A percentile compares a stretch with the other conserved stretches of the same genome.
Evolutionary conservation across 2,329 filamentous ascomycete genomes (phyloP).

Genomic region (Diaporthe velutina): DNA sequence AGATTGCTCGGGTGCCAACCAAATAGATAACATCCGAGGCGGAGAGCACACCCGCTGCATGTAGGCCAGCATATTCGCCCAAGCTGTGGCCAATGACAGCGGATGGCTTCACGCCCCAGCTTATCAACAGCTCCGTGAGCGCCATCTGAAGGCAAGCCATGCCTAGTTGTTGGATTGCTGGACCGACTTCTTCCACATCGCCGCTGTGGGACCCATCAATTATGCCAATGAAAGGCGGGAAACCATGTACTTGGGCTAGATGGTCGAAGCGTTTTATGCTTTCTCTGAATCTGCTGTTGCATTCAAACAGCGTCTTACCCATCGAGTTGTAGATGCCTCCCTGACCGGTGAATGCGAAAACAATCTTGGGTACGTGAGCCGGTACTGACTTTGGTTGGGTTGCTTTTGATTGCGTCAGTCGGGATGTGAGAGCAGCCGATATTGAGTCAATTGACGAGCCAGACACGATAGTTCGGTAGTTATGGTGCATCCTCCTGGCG

Average conservation of each 20-base stretch:
- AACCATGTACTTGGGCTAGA: slow-evolving; percentile 60
- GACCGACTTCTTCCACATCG: slow-evolving; percentile 55
- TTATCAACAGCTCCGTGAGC: slow-evolving; percentile 66
- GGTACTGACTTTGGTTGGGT: slow-evolving; percentile 50
- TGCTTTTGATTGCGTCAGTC: slow-evolving; percentile 49
- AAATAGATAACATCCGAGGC: slow-evolving; percentile 79
- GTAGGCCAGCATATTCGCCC: slow-evolving; percentile 78
- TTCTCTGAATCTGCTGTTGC: slow-evolving; percentile 45
- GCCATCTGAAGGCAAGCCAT: slow-evolving; percentile 68
- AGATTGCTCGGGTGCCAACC: slow-evolving; percentile 74
- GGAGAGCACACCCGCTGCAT: slow-evolving; percentile 78
- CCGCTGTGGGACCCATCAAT: slow-evolving; percentile 55
- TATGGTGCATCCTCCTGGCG: slow-evolving; percentile 72
- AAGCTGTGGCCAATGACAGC: slow-evolving; percentile 68
- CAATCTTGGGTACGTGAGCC: slow-evolving; percentile 56
- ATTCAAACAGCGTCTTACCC: slow-evolving; percentile 53
- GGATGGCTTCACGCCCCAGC: slow-evolving; percentile 64
- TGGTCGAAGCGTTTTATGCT: slow-evolving; percentile 65
- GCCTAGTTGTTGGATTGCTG: slow-evolving; percentile 63
- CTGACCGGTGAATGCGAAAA: slow-evolving; percentile 70
- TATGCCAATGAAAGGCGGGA: slow-evolving; percentile 69
- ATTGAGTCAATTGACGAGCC: slow-evolving; percentile 57
- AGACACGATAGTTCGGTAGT: slow-evolving; percentile 64
- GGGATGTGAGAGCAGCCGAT: slow-evolving; percentile 55
- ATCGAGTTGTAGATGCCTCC: slow-evolving; percentile 65